These are phyloP conservation scores for Aspergillus sojae DNA, from an alignment of 2,329 filamentous ascomycete genomes.

Conservation along the genomic window DNA sequence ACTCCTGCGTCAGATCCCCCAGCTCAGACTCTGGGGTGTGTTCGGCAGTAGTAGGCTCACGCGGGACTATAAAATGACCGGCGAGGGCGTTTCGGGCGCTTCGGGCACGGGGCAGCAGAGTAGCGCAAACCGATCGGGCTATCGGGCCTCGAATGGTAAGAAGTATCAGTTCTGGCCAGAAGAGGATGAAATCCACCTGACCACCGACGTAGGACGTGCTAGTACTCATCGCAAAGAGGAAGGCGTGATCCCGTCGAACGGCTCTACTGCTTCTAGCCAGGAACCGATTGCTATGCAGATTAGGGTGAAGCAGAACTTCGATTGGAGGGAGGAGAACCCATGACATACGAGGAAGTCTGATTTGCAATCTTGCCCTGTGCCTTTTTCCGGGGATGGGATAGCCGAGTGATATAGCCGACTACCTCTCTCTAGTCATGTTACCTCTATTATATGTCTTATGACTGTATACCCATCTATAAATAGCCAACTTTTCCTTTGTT, in stretches of 20 bases:
- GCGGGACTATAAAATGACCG: neutral
- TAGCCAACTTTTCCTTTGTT: neutral
- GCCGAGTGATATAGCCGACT: neutral
- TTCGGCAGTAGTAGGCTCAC: neutral
- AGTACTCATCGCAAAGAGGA: neutral
- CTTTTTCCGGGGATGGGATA: neutral
- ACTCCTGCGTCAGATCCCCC: slow-evolving; percentile 12
- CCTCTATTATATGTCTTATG: neutral
- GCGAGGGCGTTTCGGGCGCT: neutral
- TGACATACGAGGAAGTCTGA: neutral
- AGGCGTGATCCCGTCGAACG: neutral
- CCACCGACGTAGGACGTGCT: slow-evolving; percentile 10
- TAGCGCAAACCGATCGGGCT: neutral
- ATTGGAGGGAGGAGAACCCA: slow-evolving; percentile 9
- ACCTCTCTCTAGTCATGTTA: neutral
- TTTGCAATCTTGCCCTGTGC: too few relatives aligned
- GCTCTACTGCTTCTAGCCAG: neutral
- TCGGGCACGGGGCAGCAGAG: neutral
- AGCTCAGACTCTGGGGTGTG: neutral
- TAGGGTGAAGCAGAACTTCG: slow-evolving; percentile 12
- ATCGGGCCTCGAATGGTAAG: slow-evolving; percentile 3
- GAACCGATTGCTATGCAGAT: slow-evolving; percentile 12
- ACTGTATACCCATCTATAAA: neutral
- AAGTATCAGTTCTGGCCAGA: slow-evolving; percentile 11
- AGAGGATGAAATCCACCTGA: slow-evolving; percentile 15